Base-by-base conservation (phyloP, 768 basidiomycete genomes). In the Tylopilus plumbeoviolaceoides region DNA sequence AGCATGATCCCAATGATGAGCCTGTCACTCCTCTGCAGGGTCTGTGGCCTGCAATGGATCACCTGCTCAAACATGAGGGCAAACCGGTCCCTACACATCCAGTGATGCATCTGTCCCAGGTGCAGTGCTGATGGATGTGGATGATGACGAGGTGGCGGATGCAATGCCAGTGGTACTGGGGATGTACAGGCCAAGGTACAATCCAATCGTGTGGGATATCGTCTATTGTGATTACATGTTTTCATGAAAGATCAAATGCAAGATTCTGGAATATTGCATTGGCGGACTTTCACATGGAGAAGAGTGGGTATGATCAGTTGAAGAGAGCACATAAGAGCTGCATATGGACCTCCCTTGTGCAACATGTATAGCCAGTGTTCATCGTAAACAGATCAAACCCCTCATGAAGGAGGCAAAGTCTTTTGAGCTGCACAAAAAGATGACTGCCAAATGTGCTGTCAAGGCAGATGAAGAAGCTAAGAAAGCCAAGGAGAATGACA, bases 1-100 rank as follows among this genome's bases (percentile, higher is more conserved):
- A 89, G 86, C 94, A 95, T 64, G 94, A 97, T 65, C 92, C 95
- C 2, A 92, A 95, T 45, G 97, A 99, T 63, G 97, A 99, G 70
- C 97, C 97, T 0, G 82, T 87, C 21, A 94, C 95, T 0, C 89
- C 93, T 6, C 95, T 95, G n/a, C 80, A 88, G 27, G 95, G 94
- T 4, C 75, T 98, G 0, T 95, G 97, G 66, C 88, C 87, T 8
- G 89, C 89, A 20, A 89, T 94, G 88, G 94, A 97, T 63, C 86
- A 89, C 69, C 74, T 95, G 35, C 72, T 97, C 35, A 88, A 85
- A 69, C 80, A 98, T 63, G 85, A 89, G 48, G 81, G 81, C 6
- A 75, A 91, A 53, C 75, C 85, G 1, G 74, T 95, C 11, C 91
- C 94, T 10, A 82, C 88, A n/a, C n/a, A n/a, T n/a, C n/a, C n/a